Percentiles rank a stretch among this genome's conserved stretches.
Conservation (phyloP, 2,329 filamentous ascomycete species). For the Ascosphaera apis region DNA sequence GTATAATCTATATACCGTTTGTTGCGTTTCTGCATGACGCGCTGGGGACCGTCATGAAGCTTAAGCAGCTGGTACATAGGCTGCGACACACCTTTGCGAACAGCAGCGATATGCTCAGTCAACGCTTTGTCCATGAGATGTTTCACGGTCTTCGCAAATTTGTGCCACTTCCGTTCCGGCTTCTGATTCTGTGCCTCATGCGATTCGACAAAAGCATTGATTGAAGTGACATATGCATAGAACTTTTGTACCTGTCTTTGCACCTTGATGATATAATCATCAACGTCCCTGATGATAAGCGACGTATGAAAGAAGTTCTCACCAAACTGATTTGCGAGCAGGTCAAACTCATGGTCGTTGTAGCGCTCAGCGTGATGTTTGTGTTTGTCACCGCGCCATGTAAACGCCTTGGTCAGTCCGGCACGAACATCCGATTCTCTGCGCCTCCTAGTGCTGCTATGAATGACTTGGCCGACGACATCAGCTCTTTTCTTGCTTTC, state of each 20-base stretch:
- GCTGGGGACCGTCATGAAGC: slow-evolving; percentile 59
- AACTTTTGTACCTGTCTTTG: slow-evolving; percentile 62
- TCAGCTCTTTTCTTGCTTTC: slow-evolving; percentile 89
- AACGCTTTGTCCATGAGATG: slow-evolving; percentile 67
- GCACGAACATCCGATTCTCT: slow-evolving; percentile 73
- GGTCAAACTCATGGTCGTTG: slow-evolving; percentile 63
- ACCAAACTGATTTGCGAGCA: slow-evolving; percentile 64
- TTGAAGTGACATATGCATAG: slow-evolving; percentile 53
- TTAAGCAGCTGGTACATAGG: slow-evolving; percentile 60
- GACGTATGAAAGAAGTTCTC: slow-evolving; percentile 85
- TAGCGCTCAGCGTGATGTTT: slow-evolving; percentile 44
- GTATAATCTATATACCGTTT: slow-evolving; percentile 85
- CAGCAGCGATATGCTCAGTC: slow-evolving; percentile 52
- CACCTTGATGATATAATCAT: slow-evolving; percentile 68
- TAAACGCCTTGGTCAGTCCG: slow-evolving; percentile 74
- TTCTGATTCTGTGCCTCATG: slow-evolving; percentile 53
- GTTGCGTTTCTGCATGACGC: slow-evolving; percentile 81
- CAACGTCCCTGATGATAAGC: slow-evolving; percentile 80
- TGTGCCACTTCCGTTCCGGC: slow-evolving; percentile 82
- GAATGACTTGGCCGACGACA: slow-evolving; percentile 68
- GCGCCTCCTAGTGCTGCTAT: slow-evolving; percentile 40
- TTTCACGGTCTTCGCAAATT: slow-evolving; percentile 66
- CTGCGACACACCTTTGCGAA: slow-evolving; percentile 64
- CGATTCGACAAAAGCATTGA: slow-evolving; percentile 58
- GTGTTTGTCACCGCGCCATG: slow-evolving; percentile 68